Percentiles rank a stretch among this genome's conserved stretches.
Evolutionary conservation across 202 grass and related monocot species (phyloP).

Genomic region (Digitaria exilis): DNA sequence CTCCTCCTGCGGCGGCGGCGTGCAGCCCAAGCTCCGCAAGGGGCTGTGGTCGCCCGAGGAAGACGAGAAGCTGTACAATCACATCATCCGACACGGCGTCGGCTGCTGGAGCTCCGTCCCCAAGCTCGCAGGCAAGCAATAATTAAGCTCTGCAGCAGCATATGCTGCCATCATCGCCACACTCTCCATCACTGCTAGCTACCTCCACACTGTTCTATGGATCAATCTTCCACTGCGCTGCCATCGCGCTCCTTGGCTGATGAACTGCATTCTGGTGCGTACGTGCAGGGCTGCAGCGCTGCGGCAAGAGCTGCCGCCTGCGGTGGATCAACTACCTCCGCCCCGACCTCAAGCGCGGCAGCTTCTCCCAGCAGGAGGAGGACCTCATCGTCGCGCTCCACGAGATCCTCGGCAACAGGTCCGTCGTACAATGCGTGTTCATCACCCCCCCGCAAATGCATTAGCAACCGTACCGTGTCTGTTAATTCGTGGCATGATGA

Average conservation of each 20-base stretch:
- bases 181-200: background rate
- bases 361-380: slow-evolving; percentile 90
- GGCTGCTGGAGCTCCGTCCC: slow-evolving; percentile 84
- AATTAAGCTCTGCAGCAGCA: background rate
- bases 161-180: background rate
- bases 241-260: background rate
- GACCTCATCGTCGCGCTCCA: slow-evolving; percentile 75
- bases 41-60: slow-evolving; percentile 88
- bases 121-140: slow-evolving; percentile 65
- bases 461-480: too few species aligned
- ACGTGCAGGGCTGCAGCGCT: slow-evolving; percentile 70
- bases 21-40: slow-evolving; percentile 81
- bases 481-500: background rate
- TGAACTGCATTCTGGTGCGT: background rate
- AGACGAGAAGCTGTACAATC: slow-evolving; percentile 84
- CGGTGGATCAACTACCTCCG: slow-evolving; percentile 95
- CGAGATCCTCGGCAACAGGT: slow-evolving; percentile 85
- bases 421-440: background rate
- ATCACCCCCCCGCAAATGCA: background rate
- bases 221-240: background rate
- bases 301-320: slow-evolving; percentile 92
- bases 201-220: background rate
- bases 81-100: slow-evolving; percentile 76
- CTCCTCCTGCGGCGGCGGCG: slow-evolving; percentile 53
- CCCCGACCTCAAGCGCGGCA: slow-evolving; percentile 86